These are phyloP conservation scores for Alternaria longipes DNA, from an alignment of 2,329 filamentous ascomycete genomes.

Conservation along the genomic window DNA sequence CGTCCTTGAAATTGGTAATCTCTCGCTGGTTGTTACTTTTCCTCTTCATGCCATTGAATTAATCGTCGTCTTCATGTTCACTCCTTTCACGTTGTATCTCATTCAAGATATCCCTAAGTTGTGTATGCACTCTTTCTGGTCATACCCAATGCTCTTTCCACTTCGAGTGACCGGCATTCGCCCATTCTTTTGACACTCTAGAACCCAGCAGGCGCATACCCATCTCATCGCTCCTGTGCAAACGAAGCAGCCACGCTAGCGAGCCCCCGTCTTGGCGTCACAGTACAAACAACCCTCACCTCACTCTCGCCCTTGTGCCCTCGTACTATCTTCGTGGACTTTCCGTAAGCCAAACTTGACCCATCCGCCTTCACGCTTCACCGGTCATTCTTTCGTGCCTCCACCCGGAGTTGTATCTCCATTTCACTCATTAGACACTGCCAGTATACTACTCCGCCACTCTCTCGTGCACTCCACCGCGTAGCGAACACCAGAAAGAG, in stretches of 20 bases:
- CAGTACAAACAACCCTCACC: constrained; percentile 32
- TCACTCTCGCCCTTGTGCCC: constrained; percentile 16
- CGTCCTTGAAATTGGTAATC: background rate
- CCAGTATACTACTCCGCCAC: constrained; percentile 31
- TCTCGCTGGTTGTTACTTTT: background rate
- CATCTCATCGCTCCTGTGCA: constrained; percentile 29
- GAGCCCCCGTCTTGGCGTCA: constrained; percentile 33
- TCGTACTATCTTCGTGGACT: constrained; percentile 27
- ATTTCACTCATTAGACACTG: constrained; percentile 46
- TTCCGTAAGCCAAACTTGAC: constrained; percentile 16
- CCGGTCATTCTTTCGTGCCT: constrained; percentile 32
- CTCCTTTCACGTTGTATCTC: background rate
- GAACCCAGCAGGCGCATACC: constrained; percentile 25
- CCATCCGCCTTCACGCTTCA: constrained; percentile 16
- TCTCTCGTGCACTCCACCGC: constrained; percentile 23
- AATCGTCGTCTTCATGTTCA: background rate
- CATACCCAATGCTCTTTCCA: constrained; percentile 1
- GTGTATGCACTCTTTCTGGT: background rate
- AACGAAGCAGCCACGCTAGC: constrained; percentile 29
- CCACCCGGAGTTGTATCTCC: constrained; percentile 41
- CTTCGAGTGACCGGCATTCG: background rate
- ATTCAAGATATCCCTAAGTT: background rate
- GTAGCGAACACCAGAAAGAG: constrained; percentile 19
- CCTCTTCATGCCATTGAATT: background rate
- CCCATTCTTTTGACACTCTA: constrained; percentile 8